phyloP scores from a whole-genome alignment of 2,329 filamentous ascomycete species.

The Juglanconis sp. region DNA sequence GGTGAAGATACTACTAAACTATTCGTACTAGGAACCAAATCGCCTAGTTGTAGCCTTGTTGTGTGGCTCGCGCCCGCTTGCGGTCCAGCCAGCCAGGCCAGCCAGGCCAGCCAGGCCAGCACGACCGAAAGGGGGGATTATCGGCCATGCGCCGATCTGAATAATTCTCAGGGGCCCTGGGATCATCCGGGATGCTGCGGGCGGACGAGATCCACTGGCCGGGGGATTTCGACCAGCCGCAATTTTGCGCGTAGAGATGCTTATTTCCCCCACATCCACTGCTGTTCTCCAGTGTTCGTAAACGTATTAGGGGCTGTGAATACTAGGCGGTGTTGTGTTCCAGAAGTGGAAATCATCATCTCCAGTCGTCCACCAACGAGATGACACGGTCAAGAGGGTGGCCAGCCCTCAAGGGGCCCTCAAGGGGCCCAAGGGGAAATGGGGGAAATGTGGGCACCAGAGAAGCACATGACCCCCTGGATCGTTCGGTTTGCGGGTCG shows the following conservation, averaged over 20 bases:
- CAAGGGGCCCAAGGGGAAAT: no score
- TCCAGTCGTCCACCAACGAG: background rate
- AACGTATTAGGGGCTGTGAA: background rate
- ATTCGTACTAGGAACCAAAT: no score
- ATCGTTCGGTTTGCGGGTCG: no score
- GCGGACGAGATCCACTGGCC: background rate
- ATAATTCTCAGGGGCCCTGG: conserved; percentile 8
- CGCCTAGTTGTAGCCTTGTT: no score
- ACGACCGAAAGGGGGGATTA: conserved; percentile 14
- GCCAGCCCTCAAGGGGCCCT: no score
- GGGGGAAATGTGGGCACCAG: no score
- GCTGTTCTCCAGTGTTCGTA: background rate
- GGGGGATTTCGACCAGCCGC: background rate
- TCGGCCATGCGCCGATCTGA: conserved; percentile 9
- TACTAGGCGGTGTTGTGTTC: background rate
- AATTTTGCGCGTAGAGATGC: conserved; percentile 1
- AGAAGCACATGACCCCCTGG: no score
- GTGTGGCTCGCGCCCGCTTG: no score
- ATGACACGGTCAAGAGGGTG: background rate
- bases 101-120: background rate
- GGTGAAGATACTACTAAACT: no score
- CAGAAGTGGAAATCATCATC: background rate
- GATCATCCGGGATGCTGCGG: background rate
- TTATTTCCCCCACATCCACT: conserved; percentile 12
- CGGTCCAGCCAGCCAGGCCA: no score